Evolutionary conservation across 345 rosid genomes (phyloP), one percentile per base, ranked within the genome.

Genomic region (Populus nigra): DNA sequence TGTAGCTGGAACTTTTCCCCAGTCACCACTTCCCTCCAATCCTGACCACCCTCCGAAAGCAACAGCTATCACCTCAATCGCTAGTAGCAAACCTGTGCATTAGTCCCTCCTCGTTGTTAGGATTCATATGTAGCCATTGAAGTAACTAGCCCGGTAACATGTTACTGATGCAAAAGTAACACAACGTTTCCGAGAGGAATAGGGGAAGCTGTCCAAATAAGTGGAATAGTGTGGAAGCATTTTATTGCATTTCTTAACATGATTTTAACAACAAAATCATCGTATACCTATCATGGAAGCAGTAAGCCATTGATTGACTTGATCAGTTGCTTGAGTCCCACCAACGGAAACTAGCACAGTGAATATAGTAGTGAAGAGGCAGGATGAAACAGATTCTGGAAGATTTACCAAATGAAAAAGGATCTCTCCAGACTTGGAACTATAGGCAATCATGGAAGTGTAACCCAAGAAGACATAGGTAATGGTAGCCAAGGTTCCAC

Each of bases 341-440:
- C 91, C 91, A 59, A 81, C 31, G 57, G 85, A 86, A 75, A 88
- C 83, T 20, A 89, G 86, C 73, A 82, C 7, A 4, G 89, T 80
- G 80, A 91, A 89, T 59, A 82, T 8, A 36, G 69, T 41, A 59
- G 90, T 87, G 81, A 86, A 90, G 38, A 87, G 57, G 78, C 82
- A 81, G 67, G 82, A 87, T 18, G 88, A 80, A 53, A 86, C 62
- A 2, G 92, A 59, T 67, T 82, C 83, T 2, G 91, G 91, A 77
- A 89, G 69, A 72, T 88, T 79, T 80, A 82, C 27, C 72, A 88
- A 77, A 81, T 85, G 89, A 80, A 81, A 87, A 13, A 91, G 82
- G 69, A 91, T 83, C 76, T 89, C 91, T 27, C 91, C 92, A 5
- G 89, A 88, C 83, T 88, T 91, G 74, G 91, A 89, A 71, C 83